phyloP scores from a whole-genome alignment of 441 rosid genomes.

The Adansonia rubrostipa region DNA sequence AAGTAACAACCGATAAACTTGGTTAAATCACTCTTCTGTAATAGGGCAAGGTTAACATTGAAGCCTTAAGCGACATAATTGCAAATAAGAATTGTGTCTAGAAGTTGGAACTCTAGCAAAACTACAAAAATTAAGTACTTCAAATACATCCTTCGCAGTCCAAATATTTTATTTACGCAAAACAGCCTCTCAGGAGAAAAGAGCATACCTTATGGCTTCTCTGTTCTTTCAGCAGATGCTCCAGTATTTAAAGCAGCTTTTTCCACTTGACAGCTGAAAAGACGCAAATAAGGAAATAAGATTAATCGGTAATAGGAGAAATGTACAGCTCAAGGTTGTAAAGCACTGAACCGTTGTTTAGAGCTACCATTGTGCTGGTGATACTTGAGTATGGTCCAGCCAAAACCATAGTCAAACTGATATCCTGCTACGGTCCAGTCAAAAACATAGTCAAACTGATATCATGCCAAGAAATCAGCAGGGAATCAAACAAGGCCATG shows the following conservation, averaged over 20 bases:
- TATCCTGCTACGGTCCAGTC: constrained; percentile 53
- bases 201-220: constrained; percentile 58
- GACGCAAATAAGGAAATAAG: not conserved
- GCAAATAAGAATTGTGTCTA: constrained; percentile 10
- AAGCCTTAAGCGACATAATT: not conserved
- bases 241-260: constrained; percentile 41
- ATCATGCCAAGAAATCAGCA: constrained; percentile 45
- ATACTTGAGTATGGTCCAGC: constrained; percentile 78
- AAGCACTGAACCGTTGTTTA: constrained; percentile 58
- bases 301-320: not conserved
- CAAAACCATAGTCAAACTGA: constrained; percentile 77
- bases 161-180: not conserved
- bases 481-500: not conserved
- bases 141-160: constrained; percentile 9
- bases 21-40: not conserved
- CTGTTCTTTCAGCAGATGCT: constrained; percentile 61
- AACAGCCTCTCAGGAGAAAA: constrained; percentile 11
- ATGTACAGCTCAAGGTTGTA: not conserved
- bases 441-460: constrained; percentile 76
- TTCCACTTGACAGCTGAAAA: constrained; percentile 47
- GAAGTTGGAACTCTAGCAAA: not conserved
- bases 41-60: not conserved
- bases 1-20: not conserved
- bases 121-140: not conserved
- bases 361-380: constrained; percentile 67